A percentile compares a stretch with the other conserved stretches of the same genome.
phyloP scores from a whole-genome alignment of 345 rosid genomes.

The Viola odorata region DNA sequence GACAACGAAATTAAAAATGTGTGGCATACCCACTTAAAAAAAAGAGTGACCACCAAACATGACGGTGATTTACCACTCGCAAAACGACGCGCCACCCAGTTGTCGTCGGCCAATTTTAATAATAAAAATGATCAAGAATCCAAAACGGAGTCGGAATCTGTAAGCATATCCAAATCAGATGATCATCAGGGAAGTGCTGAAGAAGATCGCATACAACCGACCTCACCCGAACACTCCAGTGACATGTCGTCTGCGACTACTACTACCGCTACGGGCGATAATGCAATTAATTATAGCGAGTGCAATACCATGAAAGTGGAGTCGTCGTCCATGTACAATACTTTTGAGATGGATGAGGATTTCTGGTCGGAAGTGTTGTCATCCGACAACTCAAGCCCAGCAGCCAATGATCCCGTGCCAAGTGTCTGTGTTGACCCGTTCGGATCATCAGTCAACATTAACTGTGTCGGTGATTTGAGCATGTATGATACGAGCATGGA shows the following conservation, averaged over 20 bases:
- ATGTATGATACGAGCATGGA: slow-evolving; percentile 35
- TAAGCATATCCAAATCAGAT: background rate
- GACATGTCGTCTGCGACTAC: slow-evolving; percentile 26
- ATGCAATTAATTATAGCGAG: slow-evolving; percentile 4
- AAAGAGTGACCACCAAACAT: slow-evolving; percentile 25
- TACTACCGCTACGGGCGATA: background rate
- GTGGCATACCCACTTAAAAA: slow-evolving; percentile 81
- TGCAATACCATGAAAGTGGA: slow-evolving; percentile 10
- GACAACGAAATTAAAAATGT: slow-evolving; percentile 85
- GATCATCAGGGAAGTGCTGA: slow-evolving; percentile 1
- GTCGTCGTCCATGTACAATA: slow-evolving; percentile 7
- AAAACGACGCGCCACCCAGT: background rate
- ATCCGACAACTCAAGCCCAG: slow-evolving; percentile 19
- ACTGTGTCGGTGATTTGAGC: slow-evolving; percentile 12
- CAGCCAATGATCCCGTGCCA: slow-evolving; percentile 11
- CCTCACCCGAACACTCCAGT: slow-evolving; percentile 22
- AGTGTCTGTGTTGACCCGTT: too few species aligned
- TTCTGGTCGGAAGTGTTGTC: slow-evolving; percentile 50
- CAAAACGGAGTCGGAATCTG: slow-evolving; percentile 2
- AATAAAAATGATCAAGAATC: slow-evolving; percentile 4
- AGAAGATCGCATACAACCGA: background rate
- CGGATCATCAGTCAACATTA: slow-evolving; percentile 8
- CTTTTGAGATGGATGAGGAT: slow-evolving; percentile 37
- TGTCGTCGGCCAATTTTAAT: background rate
- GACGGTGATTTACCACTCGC: background rate